phyloP scores from a whole-genome alignment of 2,329 filamentous ascomycete species.

The Trichoderma sp. region DNA sequence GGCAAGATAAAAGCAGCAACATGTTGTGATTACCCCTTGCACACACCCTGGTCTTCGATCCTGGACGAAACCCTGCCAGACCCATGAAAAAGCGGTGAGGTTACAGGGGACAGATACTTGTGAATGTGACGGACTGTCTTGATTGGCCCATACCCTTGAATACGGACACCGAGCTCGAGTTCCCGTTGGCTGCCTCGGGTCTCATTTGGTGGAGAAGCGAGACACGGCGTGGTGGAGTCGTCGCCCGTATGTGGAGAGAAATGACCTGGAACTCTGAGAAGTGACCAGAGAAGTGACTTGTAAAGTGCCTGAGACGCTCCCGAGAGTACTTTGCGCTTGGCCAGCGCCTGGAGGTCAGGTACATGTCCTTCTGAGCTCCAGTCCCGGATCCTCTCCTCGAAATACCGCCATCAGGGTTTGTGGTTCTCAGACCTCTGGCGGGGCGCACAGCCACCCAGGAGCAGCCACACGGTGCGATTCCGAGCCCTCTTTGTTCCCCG shows the following conservation, averaged over 20 bases:
- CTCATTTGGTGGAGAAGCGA: constrained; percentile 19
- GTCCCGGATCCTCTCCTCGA: background rate
- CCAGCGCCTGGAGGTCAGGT: constrained; percentile 8
- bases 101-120: constrained; percentile 14
- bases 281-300: constrained; percentile 1
- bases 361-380: background rate
- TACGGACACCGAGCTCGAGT: background rate
- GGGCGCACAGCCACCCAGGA: constrained; percentile 2
- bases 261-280: background rate
- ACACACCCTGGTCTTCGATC: background rate
- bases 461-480: constrained; percentile 16
- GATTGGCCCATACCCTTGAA: background rate
- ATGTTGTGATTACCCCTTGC: background rate
- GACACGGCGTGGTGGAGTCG: constrained; percentile 15
- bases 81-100: constrained; percentile 28
- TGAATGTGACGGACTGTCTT: background rate
- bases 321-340: constrained; percentile 2
- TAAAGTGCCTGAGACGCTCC: background rate
- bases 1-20: background rate
- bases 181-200: constrained; percentile 24
- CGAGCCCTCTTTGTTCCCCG: background rate
- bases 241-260: constrained; percentile 9
- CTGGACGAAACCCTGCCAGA: background rate
- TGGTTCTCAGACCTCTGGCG: background rate
- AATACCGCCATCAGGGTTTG: background rate